Evolutionary conservation across 1,284 basidiomycete genomes (phyloP).

Genomic region (Marasmius sp.): DNA sequence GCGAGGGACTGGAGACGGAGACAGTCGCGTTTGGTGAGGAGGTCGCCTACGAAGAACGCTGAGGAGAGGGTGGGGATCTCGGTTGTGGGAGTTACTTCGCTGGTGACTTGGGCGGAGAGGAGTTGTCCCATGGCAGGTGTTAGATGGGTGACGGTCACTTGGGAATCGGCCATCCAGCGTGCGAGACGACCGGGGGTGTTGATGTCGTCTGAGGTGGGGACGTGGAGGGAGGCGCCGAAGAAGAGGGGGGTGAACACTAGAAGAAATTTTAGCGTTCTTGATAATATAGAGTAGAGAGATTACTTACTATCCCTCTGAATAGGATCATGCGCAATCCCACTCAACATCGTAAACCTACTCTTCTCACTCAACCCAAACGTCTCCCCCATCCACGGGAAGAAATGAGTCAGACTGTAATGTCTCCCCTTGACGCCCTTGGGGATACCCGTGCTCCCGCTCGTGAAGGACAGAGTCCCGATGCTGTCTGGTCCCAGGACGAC

Average conservation of each 20-base stretch:
- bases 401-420: slow-evolving; percentile 96
- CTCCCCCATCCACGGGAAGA: slow-evolving; percentile 99
- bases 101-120: slow-evolving; percentile 92
- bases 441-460: slow-evolving; percentile 96
- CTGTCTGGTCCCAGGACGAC: slow-evolving; percentile 93
- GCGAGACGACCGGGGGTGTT: slow-evolving; percentile 96
- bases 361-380: slow-evolving; percentile 76
- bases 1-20: slow-evolving; percentile 93
- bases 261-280: not conserved
- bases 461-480: slow-evolving; percentile 94
- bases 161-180: slow-evolving; percentile 96
- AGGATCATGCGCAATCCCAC: slow-evolving; percentile 98
- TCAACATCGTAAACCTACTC: slow-evolving; percentile 97
- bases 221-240: slow-evolving; percentile 94
- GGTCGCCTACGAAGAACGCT: slow-evolving; percentile 99
- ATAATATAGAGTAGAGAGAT: not conserved
- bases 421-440: slow-evolving; percentile 97
- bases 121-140: slow-evolving; percentile 99
- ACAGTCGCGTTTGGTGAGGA: slow-evolving; percentile 98
- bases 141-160: slow-evolving; percentile 92
- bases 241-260: slow-evolving; percentile 98
- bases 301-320: slow-evolving; percentile 96
- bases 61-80: slow-evolving; percentile 87
- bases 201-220: slow-evolving; percentile 97
- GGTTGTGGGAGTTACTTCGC: slow-evolving; percentile 19